Evolutionary conservation across 2,329 filamentous ascomycete species (phyloP).

Genomic region (Colletotrichum chrysophilum): DNA sequence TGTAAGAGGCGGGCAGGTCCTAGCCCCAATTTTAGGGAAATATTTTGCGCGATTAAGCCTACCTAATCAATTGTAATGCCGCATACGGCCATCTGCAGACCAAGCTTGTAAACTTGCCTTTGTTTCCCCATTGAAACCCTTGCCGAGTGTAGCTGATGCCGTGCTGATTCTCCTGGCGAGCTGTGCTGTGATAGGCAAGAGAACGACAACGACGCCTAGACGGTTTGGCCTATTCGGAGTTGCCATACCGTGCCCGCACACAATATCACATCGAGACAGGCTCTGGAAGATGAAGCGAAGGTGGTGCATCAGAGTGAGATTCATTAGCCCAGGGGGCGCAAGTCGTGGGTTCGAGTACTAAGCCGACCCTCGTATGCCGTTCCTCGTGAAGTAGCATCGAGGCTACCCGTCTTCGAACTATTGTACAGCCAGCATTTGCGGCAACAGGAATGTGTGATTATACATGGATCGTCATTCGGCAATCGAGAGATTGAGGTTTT

Average conservation of each 20-base stretch:
- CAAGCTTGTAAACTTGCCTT: background rate
- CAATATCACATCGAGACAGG: background rate
- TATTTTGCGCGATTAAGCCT: background rate
- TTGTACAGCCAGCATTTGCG: slow-evolving; percentile 21
- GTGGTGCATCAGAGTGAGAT: background rate
- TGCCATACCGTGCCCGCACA: background rate
- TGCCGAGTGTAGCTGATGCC: background rate
- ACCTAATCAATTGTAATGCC: background rate
- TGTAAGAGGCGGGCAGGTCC: slow-evolving; percentile 1
- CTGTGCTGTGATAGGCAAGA: background rate
- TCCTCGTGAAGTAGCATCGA: slow-evolving; percentile 8
- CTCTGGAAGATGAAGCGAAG: background rate
- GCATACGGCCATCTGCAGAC: background rate
- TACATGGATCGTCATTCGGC: slow-evolving; percentile 14
- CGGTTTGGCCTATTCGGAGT: background rate
- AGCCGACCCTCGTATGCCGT: background rate
- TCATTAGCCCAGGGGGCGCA: background rate
- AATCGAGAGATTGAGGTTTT: background rate
- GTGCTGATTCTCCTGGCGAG: background rate
- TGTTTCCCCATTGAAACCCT: background rate
- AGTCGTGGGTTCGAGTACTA: background rate
- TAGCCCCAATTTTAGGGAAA: background rate
- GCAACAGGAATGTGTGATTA: slow-evolving; percentile 13
- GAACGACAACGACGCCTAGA: background rate
- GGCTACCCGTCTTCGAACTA: slow-evolving; percentile 8